Base-by-base conservation (phyloP, 148 eudicot species). In the Rhododendron ovatum region DNA sequence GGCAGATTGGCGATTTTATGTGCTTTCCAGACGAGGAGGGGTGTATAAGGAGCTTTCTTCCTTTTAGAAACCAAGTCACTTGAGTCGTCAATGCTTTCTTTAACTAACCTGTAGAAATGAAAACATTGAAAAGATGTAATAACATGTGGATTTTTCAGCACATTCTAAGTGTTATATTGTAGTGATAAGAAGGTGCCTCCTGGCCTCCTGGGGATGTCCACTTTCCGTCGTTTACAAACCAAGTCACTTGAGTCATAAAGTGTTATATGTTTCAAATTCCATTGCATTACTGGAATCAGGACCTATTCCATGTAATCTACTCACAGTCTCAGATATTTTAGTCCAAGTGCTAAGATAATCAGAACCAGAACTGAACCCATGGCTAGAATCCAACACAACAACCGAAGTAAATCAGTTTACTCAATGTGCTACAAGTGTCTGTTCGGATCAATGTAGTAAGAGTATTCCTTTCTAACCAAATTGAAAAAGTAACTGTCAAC, bases 31-130 rank as follows among this genome's bases (percentile, higher is more conserved):
- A 88, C 39, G 33, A 85, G 90, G 48, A 90, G 83, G 87, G 78
- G 71, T 30, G 94, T 88, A 84, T 87, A 85, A 85, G 95, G 92
- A 87, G 71, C 89, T 85, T 88, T 90, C 89, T 85, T 90, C 83
- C 92, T 90, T 85, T 92, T 89, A 83, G 96, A 87, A 63, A 93
- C 88, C 88, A 97, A 88, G 82, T 87, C 88, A 88, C 94, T 92
- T 20, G 96, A 85, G 83, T 94, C 91, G 7, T 85, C 89, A 78
- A 95, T 87, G 82, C 86, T 81, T 71, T 73, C 86, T 88, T 91
- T 93, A 74, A 91, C 86, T 30, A 87, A 83, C 88, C 99, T 97
- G 91, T 87, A 89, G 85, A 53, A 71, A 75, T 43, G 74, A 13
- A 74, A 24, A 86, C 1, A 86, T 39, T n/a, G 30, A 73, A 71